Percentiles rank a stretch among this genome's conserved stretches.
phyloP scores from a whole-genome alignment of 306 rosid species.

The Acacia acuminata region DNA sequence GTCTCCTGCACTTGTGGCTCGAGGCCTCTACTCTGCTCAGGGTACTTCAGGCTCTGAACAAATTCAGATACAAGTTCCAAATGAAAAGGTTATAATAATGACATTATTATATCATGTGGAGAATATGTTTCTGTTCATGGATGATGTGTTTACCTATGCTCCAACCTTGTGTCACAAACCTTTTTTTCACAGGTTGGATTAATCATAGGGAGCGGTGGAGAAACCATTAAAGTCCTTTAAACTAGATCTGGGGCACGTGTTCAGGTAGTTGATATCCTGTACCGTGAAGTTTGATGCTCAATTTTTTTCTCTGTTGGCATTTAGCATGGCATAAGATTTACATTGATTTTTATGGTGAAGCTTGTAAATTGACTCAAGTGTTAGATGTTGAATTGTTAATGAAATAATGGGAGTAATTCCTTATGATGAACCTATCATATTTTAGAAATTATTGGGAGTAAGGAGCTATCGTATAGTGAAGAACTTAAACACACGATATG shows the following conservation, averaged over 20 bases:
- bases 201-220: slow-evolving; percentile 97
- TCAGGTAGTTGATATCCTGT: slow-evolving; percentile 82
- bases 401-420: neutral
- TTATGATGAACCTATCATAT: neutral
- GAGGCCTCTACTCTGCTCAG: slow-evolving; percentile 81
- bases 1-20: slow-evolving; percentile 96
- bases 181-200: slow-evolving; percentile 77
- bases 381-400: neutral
- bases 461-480: neutral
- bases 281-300: neutral
- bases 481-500: neutral
- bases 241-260: slow-evolving; percentile 95
- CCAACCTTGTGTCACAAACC: neutral
- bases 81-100: slow-evolving; percentile 69
- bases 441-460: neutral
- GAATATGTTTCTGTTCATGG: neutral
- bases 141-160: neutral
- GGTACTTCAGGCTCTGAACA: slow-evolving; percentile 80
- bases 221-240: slow-evolving; percentile 91
- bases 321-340: neutral
- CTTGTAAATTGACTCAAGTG: neutral
- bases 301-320: neutral
- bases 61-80: slow-evolving; percentile 94
- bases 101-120: neutral
- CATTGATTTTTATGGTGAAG: neutral